Evolutionary conservation across 2,329 filamentous ascomycete species (phyloP).

Genomic region (Myrmaecium sp.): DNA sequence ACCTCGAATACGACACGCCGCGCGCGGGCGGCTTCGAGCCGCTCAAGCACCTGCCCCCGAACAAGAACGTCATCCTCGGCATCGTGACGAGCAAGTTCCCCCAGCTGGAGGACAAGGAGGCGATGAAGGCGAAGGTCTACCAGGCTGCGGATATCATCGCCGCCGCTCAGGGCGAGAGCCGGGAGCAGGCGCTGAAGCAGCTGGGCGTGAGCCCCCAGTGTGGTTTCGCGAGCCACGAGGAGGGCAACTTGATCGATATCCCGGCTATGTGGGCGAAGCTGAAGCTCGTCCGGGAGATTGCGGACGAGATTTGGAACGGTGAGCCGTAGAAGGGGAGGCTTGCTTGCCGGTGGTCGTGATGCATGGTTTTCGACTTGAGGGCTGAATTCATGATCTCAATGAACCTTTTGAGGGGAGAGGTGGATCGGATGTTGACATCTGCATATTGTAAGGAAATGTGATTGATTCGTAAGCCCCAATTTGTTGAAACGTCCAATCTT

Average conservation of each 20-base stretch:
- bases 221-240: slow-evolving; percentile 45
- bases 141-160: slow-evolving; percentile 46
- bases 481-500: too few relatives aligned
- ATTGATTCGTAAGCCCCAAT: too few relatives aligned
- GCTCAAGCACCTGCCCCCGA: slow-evolving; percentile 20
- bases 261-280: slow-evolving; percentile 58
- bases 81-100: slow-evolving; percentile 26
- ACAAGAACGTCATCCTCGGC: slow-evolving; percentile 27
- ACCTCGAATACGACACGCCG: slow-evolving; percentile 25
- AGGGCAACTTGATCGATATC: slow-evolving; percentile 47
- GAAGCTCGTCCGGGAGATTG: slow-evolving; percentile 50
- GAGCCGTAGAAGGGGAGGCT: slow-evolving; percentile 21
- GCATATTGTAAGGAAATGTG: too few relatives aligned
- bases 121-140: slow-evolving; percentile 23
- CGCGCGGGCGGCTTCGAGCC: slow-evolving; percentile 27
- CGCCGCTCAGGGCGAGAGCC: slow-evolving; percentile 42
- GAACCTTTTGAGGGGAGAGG: too few relatives aligned
- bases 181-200: slow-evolving; percentile 48
- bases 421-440: too few relatives aligned
- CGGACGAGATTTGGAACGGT: slow-evolving; percentile 51
- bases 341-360: neutral
- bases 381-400: too few relatives aligned
- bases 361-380: too few relatives aligned
- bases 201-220: slow-evolving; percentile 23
- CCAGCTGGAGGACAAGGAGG: slow-evolving; percentile 23